Conservation (phyloP, 768 basidiomycete species). For the Grammothele lineata region DNA sequence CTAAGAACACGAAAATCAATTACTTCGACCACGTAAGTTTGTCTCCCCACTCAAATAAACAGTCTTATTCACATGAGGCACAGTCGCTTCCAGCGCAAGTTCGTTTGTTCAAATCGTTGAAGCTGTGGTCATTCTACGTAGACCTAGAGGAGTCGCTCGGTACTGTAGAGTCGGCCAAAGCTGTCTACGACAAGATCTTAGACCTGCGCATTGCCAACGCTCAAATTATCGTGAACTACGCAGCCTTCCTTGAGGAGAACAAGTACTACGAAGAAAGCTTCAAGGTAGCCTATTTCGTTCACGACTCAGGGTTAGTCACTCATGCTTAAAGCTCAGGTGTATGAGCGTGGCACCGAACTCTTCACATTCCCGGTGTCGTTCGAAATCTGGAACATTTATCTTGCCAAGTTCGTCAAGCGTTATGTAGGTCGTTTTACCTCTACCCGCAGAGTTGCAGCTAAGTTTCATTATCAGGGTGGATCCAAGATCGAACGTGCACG, state of each 20-base stretch:
- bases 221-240: constrained; percentile 96
- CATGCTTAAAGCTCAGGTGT: constrained; percentile 51
- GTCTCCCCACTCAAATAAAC: neutral
- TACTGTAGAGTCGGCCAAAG: constrained; percentile 85
- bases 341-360: constrained; percentile 93
- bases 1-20: constrained; percentile 85
- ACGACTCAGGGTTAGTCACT: neutral
- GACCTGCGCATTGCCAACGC: constrained; percentile 97
- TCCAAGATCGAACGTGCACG: constrained; percentile 93
- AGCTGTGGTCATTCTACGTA: constrained; percentile 98
- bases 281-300: constrained; percentile 52
- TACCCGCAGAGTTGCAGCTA: neutral
- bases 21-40: constrained; percentile 88
- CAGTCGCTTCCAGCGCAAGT: constrained; percentile 82
- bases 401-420: constrained; percentile 95
- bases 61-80: constrained; percentile 12
- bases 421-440: constrained; percentile 55
- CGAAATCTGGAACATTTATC: constrained; percentile 98
- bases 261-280: constrained; percentile 98
- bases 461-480: constrained; percentile 59
- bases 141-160: constrained; percentile 98
- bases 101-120: constrained; percentile 94
- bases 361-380: constrained; percentile 98
- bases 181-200: constrained; percentile 93
- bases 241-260: constrained; percentile 95